Evolutionary conservation across 306 rosid species (phyloP), one percentile per base, ranked within the genome.

Genomic region (Prunus armeniaca): DNA sequence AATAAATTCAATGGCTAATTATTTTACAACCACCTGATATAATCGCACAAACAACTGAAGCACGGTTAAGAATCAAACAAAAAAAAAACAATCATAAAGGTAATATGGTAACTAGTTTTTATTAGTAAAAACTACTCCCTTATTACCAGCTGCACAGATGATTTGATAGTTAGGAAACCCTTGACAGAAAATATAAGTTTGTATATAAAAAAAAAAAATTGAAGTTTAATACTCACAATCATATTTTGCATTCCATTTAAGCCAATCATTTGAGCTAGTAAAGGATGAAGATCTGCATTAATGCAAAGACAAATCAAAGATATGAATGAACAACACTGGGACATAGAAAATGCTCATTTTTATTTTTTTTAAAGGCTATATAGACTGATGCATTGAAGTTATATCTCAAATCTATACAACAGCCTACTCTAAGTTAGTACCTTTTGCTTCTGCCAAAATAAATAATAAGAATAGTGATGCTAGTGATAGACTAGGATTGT

Each of bases 281-380:
- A 58, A 82, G 77, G 75, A 84, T 93, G 91, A 77, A 90, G 89
- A 87, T 93, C 97, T 90, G 86, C 80, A 88, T 71, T 74, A 46
- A 63, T 43, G 38, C 78, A 77, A 78, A 72, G 27, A 41, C 10
- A 18, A 80, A 56, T 27, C 25, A 81, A 76, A 73, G 47, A 66
- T 67, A 38, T 69, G 58, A 56, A 38, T 69, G 58, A 56, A 5
- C 25, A 45, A 30, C 61, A 57, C 15, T 13, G 18, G 6, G 32
- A 41, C 25, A 32, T 6, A 62, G 17, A 19, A 24, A 12, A 34
- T 38, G 9, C 43, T 38, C 43, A 7, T 38, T 38, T 38, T 34
- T 34, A 1, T 6, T 13, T 19, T 7, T 1, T 14, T 8, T 38
- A 74, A 18, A 32, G 13, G 17, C 27, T 12, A 24, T 61, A 51